Base-by-base conservation (phyloP, 257 asterid genomes). In the Primulina huaijiensis region DNA sequence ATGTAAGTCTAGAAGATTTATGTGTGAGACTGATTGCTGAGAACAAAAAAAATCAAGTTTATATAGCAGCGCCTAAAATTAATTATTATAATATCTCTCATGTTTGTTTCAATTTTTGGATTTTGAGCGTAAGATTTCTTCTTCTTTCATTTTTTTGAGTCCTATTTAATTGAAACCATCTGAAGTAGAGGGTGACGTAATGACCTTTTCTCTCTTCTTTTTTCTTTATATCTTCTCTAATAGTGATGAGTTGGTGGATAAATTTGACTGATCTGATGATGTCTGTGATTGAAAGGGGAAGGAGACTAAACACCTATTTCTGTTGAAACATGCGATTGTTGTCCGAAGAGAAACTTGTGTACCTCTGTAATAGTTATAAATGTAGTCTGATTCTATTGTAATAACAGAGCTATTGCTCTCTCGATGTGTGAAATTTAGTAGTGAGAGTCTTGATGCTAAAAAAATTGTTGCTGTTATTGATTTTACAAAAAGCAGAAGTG, bases 51-150 rank as follows among this genome's bases (percentile, higher is more conserved):
- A 40, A 40, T 8, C 50, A 40, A 8, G 16, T 40, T 40, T 40
- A 40, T 40, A 40, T 40, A 1, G 50, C 14, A 10, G 14, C 34
- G 57, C 76, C 37, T 61, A 5, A 38, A 65, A 31, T 43, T 46
- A 20, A 60, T 62, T 10, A 31, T 31, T 29, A 20, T 27, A 62
- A 68, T 64, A 72, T 27, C 31, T 52, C 59, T 59, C 52, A 35
- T 27, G 63, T 65, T 59, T 69, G 69, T 56, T 64, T 63, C 33
- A 19, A 27, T 19, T 67, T 11, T 38, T 62, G 38, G 31, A 60
- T 62, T 63, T 30, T 46, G 23, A 8, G 14, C 2, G 57, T 50
- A 23, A 58, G 50, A 60, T 62, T 14, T 30, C 33, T 50, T 8
- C n/a, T 56, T 65, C 29, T 17, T 37, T 50, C 62, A 43, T 29